Base-by-base conservation (phyloP, 1,284 basidiomycete species). In the Peniophora sp. region DNA sequence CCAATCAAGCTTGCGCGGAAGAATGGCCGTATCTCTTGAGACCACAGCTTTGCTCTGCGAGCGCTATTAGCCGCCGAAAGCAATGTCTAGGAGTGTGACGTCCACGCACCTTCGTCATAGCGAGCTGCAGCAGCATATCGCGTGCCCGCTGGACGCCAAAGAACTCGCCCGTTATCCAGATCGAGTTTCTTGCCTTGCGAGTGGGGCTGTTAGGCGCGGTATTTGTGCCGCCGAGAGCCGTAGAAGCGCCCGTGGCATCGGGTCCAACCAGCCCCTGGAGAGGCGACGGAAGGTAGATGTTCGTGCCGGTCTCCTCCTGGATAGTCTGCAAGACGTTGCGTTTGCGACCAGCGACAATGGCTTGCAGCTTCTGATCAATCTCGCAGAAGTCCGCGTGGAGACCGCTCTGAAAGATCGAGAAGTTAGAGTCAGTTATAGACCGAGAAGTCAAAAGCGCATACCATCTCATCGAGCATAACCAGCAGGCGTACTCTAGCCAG, bases 91-190 rank as follows among this genome's bases (percentile, higher is more conserved):
- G 27, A 5, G 27, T 12, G 6, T 50, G 24, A 44, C n/a, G 42
- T 24, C 37, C 47, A 52, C 52, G n/a, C 54, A 89, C 91, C 79
- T 97, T 97, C 65, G 80, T 86, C 54, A 86, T 70, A 14, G 92
- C 89, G 23, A 94, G 76, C 64, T 94, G 89, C 64, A 85, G 86
- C 9, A 99, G 73, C 93, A 97, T 97, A 64, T 98, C 96, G 57
- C 90, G 77, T 2, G 96, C 96, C 47, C 96, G 74, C 66, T 97
- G 92, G 12, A 97, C 95, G 37, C 92, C 91, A 59, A 97, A 97
- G 66, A 95, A 97, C 68, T 98, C 95, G 50, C 96, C 96, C 0
- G 96, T 97, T 60, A 99, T 96, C 87, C 92, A 97, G 52, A 98
- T 88, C 37, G 86, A 73, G 66, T 92, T 93, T 63, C 74, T 75